These are phyloP conservation scores for Condylostoma magnum DNA, from an alignment of 169 alveolate species.

Conservation along the genomic window DNA sequence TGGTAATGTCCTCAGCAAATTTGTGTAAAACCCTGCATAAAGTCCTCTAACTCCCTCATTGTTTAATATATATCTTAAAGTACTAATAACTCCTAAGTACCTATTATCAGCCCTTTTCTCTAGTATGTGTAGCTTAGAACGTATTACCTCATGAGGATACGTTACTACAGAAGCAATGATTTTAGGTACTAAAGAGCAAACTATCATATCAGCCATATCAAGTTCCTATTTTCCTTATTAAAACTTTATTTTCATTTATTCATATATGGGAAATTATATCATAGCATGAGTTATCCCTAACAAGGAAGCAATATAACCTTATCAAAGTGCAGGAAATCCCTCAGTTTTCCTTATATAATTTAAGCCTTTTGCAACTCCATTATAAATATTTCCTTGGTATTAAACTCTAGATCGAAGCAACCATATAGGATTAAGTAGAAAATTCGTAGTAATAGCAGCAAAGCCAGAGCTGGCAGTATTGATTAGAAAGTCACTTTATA, in stretches of 20 bases:
- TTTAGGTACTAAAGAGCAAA: conserved; percentile 12
- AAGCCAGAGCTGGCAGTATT: not conserved
- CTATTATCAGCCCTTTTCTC: conserved; percentile 2
- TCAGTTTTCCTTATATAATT: not conserved
- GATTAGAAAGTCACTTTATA: not conserved
- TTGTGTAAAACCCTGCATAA: conserved; percentile 14
- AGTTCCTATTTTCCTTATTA: not conserved
- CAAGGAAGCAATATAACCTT: not conserved
- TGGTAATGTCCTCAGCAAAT: conserved; percentile 13
- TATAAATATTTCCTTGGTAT: not conserved
- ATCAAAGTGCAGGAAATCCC: conserved; percentile 10
- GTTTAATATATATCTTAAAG: not conserved
- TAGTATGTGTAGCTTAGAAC: not conserved
- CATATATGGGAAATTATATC: conserved; percentile 12
- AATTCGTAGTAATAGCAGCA: not conserved
- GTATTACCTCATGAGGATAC: conserved; percentile 10
- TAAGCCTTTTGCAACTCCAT: not conserved
- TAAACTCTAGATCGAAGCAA: conserved; percentile 5
- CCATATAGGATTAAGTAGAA: conserved; percentile 23
- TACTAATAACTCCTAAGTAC: not conserved
- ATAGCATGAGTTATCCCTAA: conserved; percentile 12
- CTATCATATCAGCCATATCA: not conserved
- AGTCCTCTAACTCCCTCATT: conserved; percentile 24
- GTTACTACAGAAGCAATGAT: not conserved
- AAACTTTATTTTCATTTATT: not conserved